Evolutionary conservation across 768 basidiomycete species (phyloP).

Genomic region (Pleurotus platypus): DNA sequence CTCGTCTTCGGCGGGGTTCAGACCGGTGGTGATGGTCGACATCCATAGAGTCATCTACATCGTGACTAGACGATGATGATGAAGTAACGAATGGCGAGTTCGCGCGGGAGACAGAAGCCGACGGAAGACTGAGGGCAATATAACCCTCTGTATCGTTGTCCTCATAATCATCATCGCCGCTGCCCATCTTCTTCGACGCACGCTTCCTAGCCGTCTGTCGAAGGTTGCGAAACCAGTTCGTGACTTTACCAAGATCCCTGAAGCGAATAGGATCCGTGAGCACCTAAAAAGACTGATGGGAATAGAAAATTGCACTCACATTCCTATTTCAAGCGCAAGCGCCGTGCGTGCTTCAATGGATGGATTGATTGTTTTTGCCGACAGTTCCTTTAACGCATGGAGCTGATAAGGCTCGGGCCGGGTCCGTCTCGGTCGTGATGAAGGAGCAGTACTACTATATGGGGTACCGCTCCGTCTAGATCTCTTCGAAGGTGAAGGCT

Average conservation of each 20-base stretch:
- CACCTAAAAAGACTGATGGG: too few species aligned
- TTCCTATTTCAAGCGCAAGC: slow-evolving; percentile 73
- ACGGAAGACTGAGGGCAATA: slow-evolving; percentile 26
- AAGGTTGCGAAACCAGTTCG: slow-evolving; percentile 86
- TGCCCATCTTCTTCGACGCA: slow-evolving; percentile 45
- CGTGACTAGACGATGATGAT: slow-evolving; percentile 41
- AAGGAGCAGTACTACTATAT: slow-evolving; percentile 34
- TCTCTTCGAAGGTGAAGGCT: slow-evolving; percentile 33
- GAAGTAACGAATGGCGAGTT: slow-evolving; percentile 49
- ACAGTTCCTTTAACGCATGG: slow-evolving; percentile 68
- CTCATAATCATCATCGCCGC: slow-evolving; percentile 45
- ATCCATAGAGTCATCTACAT: slow-evolving; percentile 46
- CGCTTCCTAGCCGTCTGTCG: slow-evolving; percentile 79
- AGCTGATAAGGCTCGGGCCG: slow-evolving; percentile 80
- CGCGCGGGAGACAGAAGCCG: slow-evolving; percentile 46
- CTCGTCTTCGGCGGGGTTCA: not conserved
- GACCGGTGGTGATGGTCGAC: slow-evolving; percentile 31
- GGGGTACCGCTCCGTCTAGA: slow-evolving; percentile 40
- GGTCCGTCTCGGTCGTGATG: slow-evolving; percentile 61
- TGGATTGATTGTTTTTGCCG: slow-evolving; percentile 64
- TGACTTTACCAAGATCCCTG: slow-evolving; percentile 81
- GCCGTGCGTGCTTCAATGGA: slow-evolving; percentile 77
- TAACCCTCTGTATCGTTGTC: slow-evolving; percentile 16
- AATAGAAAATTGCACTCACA: slow-evolving; percentile 38
- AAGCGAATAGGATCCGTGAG: too few species aligned